Conservation (phyloP, 2,329 filamentous ascomycete species). For the Fusarium fujikuroi region DNA sequence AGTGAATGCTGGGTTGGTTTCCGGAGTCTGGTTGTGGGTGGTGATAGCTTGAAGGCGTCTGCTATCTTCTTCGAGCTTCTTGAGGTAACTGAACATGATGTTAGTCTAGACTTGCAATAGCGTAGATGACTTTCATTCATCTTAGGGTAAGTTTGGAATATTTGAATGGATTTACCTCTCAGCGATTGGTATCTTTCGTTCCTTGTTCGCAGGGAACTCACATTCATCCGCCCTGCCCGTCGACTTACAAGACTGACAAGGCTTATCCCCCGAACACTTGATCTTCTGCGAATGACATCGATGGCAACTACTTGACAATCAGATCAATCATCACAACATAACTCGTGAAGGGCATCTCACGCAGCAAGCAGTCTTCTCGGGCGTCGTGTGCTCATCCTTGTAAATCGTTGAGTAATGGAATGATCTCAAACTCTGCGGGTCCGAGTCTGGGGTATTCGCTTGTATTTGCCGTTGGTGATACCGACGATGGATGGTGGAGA, state of each 20-base stretch:
- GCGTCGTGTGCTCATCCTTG: constrained; percentile 35
- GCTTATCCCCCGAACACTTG: constrained; percentile 57
- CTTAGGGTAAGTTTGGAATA: too few relatives aligned
- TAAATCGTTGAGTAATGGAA: constrained; percentile 23
- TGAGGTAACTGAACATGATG: constrained; percentile 16
- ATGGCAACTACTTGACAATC: constrained; percentile 46
- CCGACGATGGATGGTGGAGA: constrained; percentile 17
- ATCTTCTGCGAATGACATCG: constrained; percentile 59
- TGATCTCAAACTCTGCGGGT: constrained; percentile 24
- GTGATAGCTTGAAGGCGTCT: constrained; percentile 6
- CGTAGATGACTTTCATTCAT: too few relatives aligned
- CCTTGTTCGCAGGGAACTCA: constrained; percentile 53
- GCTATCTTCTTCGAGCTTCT: constrained; percentile 31
- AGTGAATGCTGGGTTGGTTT: constrained; percentile 20
- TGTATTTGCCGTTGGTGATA: constrained; percentile 11
- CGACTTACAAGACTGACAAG: constrained; percentile 53
- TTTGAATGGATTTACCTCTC: constrained; percentile 14
- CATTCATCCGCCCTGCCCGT: constrained; percentile 53
- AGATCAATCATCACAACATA: neutral
- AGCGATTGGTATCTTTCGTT: constrained; percentile 52
- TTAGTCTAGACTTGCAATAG: neutral
- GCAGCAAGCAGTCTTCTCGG: constrained; percentile 42
- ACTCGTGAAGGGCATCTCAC: constrained; percentile 23
- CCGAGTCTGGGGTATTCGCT: constrained; percentile 29
- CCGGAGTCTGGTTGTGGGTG: constrained; percentile 25